Percentiles rank a stretch among this genome's conserved stretches.
phyloP scores from a whole-genome alignment of 805 yeast species.

The Ogataea philodendri region DNA sequence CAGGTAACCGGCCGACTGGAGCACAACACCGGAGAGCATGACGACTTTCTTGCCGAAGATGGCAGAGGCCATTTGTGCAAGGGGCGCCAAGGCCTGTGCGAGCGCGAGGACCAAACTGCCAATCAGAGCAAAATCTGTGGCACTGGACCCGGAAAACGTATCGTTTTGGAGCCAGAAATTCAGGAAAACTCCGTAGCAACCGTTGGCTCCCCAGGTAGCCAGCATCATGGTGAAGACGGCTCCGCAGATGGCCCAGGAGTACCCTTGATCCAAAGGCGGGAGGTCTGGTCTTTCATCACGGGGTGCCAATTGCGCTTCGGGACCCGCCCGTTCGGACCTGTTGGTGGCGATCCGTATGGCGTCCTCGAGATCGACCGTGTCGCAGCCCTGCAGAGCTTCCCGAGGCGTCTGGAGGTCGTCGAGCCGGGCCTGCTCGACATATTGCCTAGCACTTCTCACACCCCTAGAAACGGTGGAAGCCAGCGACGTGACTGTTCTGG shows the following conservation, averaged over 20 bases:
- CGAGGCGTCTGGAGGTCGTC: slow-evolving; percentile 23
- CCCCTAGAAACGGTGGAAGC: slow-evolving; percentile 17
- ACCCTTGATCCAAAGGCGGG: slow-evolving; percentile 52
- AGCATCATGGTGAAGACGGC: slow-evolving; percentile 45
- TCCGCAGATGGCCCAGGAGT: slow-evolving; percentile 54
- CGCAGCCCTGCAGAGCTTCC: slow-evolving; percentile 22
- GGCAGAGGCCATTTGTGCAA: slow-evolving; percentile 22
- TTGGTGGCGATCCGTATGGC: slow-evolving; percentile 26
- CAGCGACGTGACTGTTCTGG: slow-evolving; percentile 8
- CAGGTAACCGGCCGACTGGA: slow-evolving; percentile 48
- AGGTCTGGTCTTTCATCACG: no score
- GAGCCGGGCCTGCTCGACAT: slow-evolving; percentile 23
- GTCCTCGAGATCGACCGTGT: slow-evolving; percentile 25
- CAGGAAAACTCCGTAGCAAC: slow-evolving; percentile 60
- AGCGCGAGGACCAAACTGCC: slow-evolving; percentile 44
- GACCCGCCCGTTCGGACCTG: slow-evolving; percentile 10
- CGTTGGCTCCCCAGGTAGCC: slow-evolving; percentile 66
- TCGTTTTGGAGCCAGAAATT: slow-evolving; percentile 49
- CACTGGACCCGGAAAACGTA: slow-evolving; percentile 50
- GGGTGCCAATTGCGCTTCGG: not conserved
- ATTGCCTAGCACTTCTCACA: slow-evolving; percentile 12
- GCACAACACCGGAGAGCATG: slow-evolving; percentile 37
- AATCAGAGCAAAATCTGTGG: slow-evolving; percentile 57
- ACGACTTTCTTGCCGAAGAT: slow-evolving; percentile 23
- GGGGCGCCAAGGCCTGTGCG: slow-evolving; percentile 28